Evolutionary conservation across 805 yeast genomes (phyloP).

Genomic region (Saccharomyces paradoxus): DNA sequence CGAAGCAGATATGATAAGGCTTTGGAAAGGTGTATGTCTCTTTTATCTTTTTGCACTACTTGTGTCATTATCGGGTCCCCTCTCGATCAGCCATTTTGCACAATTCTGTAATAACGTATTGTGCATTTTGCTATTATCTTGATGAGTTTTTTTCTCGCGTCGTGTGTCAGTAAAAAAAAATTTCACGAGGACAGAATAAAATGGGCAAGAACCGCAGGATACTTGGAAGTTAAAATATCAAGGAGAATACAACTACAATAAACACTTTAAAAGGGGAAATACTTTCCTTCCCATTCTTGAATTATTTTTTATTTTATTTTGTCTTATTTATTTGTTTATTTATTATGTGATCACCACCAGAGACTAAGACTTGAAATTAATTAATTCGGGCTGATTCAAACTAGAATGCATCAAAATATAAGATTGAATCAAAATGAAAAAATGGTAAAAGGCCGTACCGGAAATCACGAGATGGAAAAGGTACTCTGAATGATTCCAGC

Average conservation of each 20-base stretch:
- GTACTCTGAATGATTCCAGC: slow-evolving; percentile 55
- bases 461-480: slow-evolving; percentile 67
- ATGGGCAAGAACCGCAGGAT: too few relatives aligned
- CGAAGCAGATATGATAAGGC: slow-evolving; percentile 68
- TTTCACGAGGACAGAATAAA: background rate
- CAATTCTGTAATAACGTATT: background rate
- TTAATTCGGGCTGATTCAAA: slow-evolving; percentile 16
- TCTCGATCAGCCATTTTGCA: background rate
- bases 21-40: slow-evolving; percentile 59
- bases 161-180: slow-evolving; percentile 1
- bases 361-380: slow-evolving; percentile 8
- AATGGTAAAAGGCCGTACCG: slow-evolving; percentile 63
- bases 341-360: background rate
- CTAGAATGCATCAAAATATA: slow-evolving; percentile 33
- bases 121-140: slow-evolving; percentile 1
- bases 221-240: background rate
- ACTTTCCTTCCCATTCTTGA: background rate
- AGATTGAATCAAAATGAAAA: slow-evolving; percentile 49
- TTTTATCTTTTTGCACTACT: slow-evolving; percentile 30
- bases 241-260: background rate
- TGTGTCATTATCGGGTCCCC: background rate
- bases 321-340: background rate
- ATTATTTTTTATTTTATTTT: background rate
- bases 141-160: background rate
- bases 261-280: background rate